phyloP scores from a whole-genome alignment of 345 rosid genomes.

The Garcia nutans region DNA sequence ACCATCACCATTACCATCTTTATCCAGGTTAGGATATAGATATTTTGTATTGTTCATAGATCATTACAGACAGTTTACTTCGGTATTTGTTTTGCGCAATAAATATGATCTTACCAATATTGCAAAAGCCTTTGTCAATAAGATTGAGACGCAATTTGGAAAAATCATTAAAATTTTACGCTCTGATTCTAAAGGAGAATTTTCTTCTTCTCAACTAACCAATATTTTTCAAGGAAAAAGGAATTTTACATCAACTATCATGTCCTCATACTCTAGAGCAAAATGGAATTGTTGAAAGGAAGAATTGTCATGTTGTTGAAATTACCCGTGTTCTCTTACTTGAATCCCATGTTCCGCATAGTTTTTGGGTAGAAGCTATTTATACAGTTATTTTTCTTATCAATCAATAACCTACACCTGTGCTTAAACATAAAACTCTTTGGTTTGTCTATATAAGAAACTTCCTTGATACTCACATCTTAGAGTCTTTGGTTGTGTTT shows the following conservation, averaged over 20 bases:
- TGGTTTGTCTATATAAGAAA: too few relatives aligned
- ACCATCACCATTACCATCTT: background rate
- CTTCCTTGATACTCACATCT: too few relatives aligned
- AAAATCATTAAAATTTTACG: background rate
- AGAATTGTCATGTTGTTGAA: background rate
- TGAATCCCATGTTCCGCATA: background rate
- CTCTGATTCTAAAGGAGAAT: background rate
- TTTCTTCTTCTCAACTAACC: background rate
- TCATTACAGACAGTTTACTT: background rate
- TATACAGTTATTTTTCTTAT: constrained; percentile 1
- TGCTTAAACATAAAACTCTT: background rate
- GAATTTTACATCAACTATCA: background rate
- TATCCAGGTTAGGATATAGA: background rate
- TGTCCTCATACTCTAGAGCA: background rate
- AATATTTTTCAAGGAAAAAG: background rate
- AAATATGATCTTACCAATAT: background rate
- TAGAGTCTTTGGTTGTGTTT: too few relatives aligned
- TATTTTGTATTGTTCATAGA: background rate
- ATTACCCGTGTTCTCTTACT: background rate
- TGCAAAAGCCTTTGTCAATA: background rate
- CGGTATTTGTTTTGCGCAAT: background rate
- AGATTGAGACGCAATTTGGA: background rate
- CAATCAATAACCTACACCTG: background rate
- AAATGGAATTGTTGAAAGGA: background rate
- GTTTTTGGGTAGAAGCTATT: background rate